Evolutionary conservation across 345 rosid genomes (phyloP), one percentile per base, ranked within the genome.

Genomic region (Lumnitzera littorea): DNA sequence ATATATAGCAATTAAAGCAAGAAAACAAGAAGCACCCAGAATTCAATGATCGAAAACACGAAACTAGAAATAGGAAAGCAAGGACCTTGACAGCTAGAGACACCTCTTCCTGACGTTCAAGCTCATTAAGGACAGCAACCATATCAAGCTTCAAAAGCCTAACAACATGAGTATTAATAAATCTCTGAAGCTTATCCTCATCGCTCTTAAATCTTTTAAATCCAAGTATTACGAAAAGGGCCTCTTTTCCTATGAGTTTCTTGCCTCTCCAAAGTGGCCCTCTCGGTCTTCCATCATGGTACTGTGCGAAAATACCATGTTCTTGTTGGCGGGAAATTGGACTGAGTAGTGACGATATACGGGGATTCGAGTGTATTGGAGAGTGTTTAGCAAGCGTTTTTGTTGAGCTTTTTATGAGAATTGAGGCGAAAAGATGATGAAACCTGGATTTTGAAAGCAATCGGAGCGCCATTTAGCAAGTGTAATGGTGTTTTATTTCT

Each of bases 261-360:
- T 87, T 92, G 46, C 98, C 94, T 71, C 88, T 85, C 98, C 97
- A 89, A 4, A 87, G 94, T 60, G 96, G 84, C 15, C 97, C 97
- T 50, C 97, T 89, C 10, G 97, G 97, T 71, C 97, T 85, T 53
- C 98, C 97, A 51, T 92, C 98, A 47, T 84, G 98, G 74, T 75
- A 85, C 62, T 65, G 85, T 71, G 73, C 62, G 50, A 50, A 24
- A 27, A 65, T 68, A 64, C 78, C 87, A 25, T 69, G 50, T 20
- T 55, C 46, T 63, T 67, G 36, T 67, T 69, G 62, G 43, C 49
- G 15, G 24, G 15, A 63, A 24, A 27, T 6, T 52, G 62, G 56
- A 53, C 43, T 23, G 24, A 51, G 24, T 60, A 27, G 46, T 58
- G 62, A 13, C 58, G 62, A 13, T 36, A 62, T 23, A 14, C 58